These are phyloP conservation scores for Melaleuca alternifolia DNA, from an alignment of 345 rosid species.

Conservation along the genomic window DNA sequence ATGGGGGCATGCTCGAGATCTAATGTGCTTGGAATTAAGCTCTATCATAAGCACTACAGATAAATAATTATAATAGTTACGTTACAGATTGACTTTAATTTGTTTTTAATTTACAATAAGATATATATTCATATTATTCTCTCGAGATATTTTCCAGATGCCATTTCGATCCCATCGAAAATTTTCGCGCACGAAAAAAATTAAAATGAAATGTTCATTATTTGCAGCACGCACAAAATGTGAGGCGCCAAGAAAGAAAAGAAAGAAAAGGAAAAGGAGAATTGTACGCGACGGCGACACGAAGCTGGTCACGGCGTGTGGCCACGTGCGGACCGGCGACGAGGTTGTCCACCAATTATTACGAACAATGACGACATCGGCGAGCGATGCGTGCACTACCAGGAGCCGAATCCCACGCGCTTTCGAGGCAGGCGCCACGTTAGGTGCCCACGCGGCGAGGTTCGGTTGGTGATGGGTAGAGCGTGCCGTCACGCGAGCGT, in stretches of 20 bases:
- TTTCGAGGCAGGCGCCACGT: not conserved
- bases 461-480: accelerated
- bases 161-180: not conserved
- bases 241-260: not conserved
- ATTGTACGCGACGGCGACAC: not conserved
- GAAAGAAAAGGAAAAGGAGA: not conserved
- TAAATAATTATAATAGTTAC: no score
- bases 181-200: not conserved
- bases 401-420: not conserved
- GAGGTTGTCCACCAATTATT: accelerated
- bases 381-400: not conserved
- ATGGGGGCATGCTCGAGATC: no score
- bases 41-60: no score
- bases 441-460: not conserved
- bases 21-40: no score
- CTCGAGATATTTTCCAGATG: not conserved
- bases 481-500: not conserved
- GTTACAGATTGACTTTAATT: no score
- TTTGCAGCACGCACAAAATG: not conserved
- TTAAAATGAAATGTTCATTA: not conserved
- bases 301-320: not conserved
- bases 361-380: not conserved
- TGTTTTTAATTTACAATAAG: no score
- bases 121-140: not conserved
- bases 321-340: not conserved